These are phyloP conservation scores for Lipomyces spencermartinsiae DNA, from an alignment of 805 yeast genomes.

Conservation along the genomic window DNA sequence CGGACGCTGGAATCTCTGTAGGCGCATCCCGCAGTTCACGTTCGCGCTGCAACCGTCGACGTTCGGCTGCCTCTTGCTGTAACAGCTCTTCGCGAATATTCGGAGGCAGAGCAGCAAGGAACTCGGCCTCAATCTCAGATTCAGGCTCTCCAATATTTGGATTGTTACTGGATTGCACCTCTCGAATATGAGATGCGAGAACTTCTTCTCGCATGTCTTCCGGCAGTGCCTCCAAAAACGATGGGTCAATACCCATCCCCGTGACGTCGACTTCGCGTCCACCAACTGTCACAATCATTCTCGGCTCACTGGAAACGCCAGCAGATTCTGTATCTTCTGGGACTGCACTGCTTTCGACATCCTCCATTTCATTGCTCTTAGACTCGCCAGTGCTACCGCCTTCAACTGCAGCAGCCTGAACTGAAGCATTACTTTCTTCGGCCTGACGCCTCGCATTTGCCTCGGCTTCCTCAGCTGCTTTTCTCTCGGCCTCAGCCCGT, in stretches of 20 bases:
- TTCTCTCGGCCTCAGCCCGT: constrained; percentile 42
- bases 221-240: constrained; percentile 85
- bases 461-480: constrained; percentile 42
- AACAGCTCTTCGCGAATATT: constrained; percentile 54
- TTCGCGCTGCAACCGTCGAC: constrained; percentile 38
- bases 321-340: constrained; percentile 32
- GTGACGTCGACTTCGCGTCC: constrained; percentile 82
- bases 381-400: constrained; percentile 33
- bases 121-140: constrained; percentile 76
- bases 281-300: constrained; percentile 74
- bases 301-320: constrained; percentile 47
- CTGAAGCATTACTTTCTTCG: constrained; percentile 20
- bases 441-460: constrained; percentile 9
- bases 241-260: constrained; percentile 91
- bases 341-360: constrained; percentile 31
- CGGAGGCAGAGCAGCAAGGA: constrained; percentile 80
- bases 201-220: constrained; percentile 94
- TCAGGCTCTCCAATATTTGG: constrained; percentile 56
- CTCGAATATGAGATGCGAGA: constrained; percentile 80
- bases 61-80: constrained; percentile 42
- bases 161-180: constrained; percentile 54
- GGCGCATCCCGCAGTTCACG: constrained; percentile 32
- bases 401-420: constrained; percentile 40
- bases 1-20: constrained; percentile 30
- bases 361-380: constrained; percentile 21